Evolutionary conservation across 352 stramenopile genomes (phyloP), one percentile per base, ranked within the genome.

Genomic region (Bremia lactucae): DNA sequence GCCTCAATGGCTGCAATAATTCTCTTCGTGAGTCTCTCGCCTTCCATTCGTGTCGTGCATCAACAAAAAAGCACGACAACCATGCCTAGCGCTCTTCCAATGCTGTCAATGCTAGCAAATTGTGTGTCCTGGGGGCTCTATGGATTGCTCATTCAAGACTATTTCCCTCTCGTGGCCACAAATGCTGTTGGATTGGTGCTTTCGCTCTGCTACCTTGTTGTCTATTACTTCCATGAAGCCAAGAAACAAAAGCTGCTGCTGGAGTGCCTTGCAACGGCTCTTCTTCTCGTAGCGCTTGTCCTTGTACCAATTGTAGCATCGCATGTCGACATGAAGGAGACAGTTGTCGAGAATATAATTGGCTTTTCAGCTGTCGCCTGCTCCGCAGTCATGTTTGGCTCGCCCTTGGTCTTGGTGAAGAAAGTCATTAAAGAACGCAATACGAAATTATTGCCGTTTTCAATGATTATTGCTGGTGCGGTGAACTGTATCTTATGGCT

Each of bases 21-120:
- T 31, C 50, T 80, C n/a, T 80, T 76, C 40, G 62, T 59, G 28
- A 76, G 65, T 37, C 62, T 76, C 0, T 21, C 64, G 6, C 68
- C 65, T 1, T 53, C 49, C 9, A 59, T 80, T 33, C 62, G 59
- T 6, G 38, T 55, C 14, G 65, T 72, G 39, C 54, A 65, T 6
- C 47, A 44, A 29, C 35, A 55, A 9, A 62, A 64, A 29, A 63
- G 46, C 49, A 62, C 54, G 2, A 31, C 42, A n/a, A 60, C 28
- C 25, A 61, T 71, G 52, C 52, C 56, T 14, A 65, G 56, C 10
- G 42, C 53, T 8, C 49, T 82, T 18, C 70, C 64, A 21, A 59
- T 82, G 37, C 48, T 82, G 25, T 68, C 66, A n/a, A 79, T 82
- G 70, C 38, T 79, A 20, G 66, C 42, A n/a, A 83, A 83, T 48